These are phyloP conservation scores for Globisporangium megalacanthum DNA, from an alignment of 352 stramenopile species.

Conservation along the genomic window DNA sequence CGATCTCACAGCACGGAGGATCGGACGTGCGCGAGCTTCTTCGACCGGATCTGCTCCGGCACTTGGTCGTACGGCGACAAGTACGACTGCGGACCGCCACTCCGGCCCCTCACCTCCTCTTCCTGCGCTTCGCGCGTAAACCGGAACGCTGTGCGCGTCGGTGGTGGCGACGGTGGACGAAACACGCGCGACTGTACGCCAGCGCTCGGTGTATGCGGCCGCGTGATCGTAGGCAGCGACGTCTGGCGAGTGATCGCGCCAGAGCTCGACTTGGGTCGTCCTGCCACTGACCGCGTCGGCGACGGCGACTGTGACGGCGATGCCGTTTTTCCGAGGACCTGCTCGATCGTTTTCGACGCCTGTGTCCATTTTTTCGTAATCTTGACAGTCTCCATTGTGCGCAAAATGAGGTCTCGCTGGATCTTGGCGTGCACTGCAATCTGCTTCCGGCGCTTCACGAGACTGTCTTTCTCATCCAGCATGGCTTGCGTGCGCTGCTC, in stretches of 20 bases:
- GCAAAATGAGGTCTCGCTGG: slow-evolving; percentile 84
- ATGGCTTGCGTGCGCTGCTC: slow-evolving; percentile 80
- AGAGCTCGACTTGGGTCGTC: slow-evolving; percentile 52
- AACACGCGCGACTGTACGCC: slow-evolving; percentile 42
- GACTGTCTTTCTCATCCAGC: slow-evolving; percentile 70
- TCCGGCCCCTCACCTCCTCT: slow-evolving; percentile 18
- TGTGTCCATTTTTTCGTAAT: slow-evolving; percentile 86
- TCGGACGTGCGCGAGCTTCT: slow-evolving; percentile 33
- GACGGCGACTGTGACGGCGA: slow-evolving; percentile 29
- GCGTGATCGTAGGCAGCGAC: slow-evolving; percentile 32
- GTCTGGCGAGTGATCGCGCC: slow-evolving; percentile 31
- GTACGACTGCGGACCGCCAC: slow-evolving; percentile 39
- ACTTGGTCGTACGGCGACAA: slow-evolving; percentile 67
- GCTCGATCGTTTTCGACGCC: slow-evolving; percentile 71
- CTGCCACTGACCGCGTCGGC: slow-evolving; percentile 20
- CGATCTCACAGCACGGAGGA: slow-evolving; percentile 10
- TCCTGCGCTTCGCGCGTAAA: slow-evolving; percentile 63
- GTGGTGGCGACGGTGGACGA: slow-evolving; percentile 50
- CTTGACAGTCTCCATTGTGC: slow-evolving; percentile 86
- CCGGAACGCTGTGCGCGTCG: slow-evolving; percentile 66
- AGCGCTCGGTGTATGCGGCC: slow-evolving; percentile 22
- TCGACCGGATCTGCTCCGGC: slow-evolving; percentile 36
- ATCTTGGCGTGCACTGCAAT: slow-evolving; percentile 82
- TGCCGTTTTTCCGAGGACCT: slow-evolving; percentile 46
- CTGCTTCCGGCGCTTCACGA: slow-evolving; percentile 76